Evolutionary conservation across 2,329 filamentous ascomycete species (phyloP).

Genomic region (Curvularia eragrostidis): DNA sequence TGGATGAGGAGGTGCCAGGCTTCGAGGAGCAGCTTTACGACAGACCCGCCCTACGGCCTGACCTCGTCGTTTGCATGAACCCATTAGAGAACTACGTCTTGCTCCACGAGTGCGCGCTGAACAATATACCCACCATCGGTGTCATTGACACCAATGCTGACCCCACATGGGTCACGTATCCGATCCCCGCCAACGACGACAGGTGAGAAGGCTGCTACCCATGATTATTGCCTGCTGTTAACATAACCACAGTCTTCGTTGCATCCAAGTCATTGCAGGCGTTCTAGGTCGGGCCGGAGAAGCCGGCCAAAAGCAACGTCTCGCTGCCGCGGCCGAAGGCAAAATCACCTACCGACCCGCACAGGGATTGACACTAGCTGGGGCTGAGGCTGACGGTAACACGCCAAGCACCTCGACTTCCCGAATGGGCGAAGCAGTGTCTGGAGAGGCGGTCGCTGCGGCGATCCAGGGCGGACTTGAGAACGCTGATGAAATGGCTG

Average conservation of each 20-base stretch:
- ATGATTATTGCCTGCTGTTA: conserved; percentile 5
- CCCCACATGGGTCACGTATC: conserved; percentile 93
- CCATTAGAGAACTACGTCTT: conserved; percentile 90
- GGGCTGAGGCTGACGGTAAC: conserved; percentile 21
- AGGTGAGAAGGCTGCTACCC: conserved; percentile 61
- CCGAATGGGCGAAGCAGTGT: conserved; percentile 7
- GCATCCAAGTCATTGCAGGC: conserved; percentile 80
- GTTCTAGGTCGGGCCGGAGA: conserved; percentile 85
- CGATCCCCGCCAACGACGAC: conserved; percentile 96
- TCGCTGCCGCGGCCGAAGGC: conserved; percentile 67
- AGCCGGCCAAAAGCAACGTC: conserved; percentile 72
- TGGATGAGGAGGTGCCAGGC: conserved; percentile 68
- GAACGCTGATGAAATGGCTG: conserved; percentile 25
- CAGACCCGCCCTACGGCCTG: conserved; percentile 75
- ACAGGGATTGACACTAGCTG: conserved; percentile 26
- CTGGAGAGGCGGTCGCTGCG: conserved; percentile 4
- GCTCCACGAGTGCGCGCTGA: conserved; percentile 87
- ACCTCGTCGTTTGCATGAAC: conserved; percentile 91
- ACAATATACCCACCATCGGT: conserved; percentile 91
- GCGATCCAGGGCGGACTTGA: conserved; percentile 13
- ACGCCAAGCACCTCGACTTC: background rate
- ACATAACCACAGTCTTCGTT: conserved; percentile 70
- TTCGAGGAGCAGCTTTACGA: conserved; percentile 71
- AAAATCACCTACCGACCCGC: conserved; percentile 63
- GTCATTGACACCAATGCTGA: conserved; percentile 93